phyloP scores from a whole-genome alignment of 306 rosid species.

The Begonia masoniana region DNA sequence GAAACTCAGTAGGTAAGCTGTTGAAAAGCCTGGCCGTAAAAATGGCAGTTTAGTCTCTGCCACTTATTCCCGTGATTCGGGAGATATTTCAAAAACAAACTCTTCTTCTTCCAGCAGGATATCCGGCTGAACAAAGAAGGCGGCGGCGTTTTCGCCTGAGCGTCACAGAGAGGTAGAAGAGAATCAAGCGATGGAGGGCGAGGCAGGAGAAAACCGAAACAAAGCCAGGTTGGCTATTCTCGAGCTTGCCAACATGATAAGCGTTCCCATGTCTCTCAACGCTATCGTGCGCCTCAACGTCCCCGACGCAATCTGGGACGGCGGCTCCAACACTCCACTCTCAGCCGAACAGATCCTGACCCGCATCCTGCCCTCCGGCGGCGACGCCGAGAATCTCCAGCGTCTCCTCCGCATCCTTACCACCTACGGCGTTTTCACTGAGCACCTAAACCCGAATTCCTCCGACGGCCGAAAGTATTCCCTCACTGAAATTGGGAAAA shows the following conservation, averaged over 20 bases:
- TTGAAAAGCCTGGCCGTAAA: too few relatives aligned
- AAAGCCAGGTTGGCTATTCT: constrained; percentile 44
- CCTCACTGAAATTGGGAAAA: constrained; percentile 57
- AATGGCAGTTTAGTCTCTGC: too few relatives aligned
- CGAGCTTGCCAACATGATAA: constrained; percentile 89
- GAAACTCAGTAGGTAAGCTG: too few relatives aligned
- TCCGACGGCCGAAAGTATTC: constrained; percentile 44
- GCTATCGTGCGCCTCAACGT: constrained; percentile 86
- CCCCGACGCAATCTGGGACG: constrained; percentile 74
- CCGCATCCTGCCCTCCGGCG: constrained; percentile 32
- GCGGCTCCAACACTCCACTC: constrained; percentile 59
- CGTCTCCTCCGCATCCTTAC: constrained; percentile 76
- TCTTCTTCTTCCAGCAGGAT: too few relatives aligned
- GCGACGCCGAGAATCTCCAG: constrained; percentile 78
- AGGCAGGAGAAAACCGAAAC: constrained; percentile 23
- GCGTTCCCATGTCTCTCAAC: constrained; percentile 87
- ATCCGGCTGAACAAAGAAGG: too few relatives aligned
- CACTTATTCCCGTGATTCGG: too few relatives aligned
- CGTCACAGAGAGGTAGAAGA: too few relatives aligned
- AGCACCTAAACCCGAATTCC: constrained; percentile 22
- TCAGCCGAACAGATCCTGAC: constrained; percentile 49
- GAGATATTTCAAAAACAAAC: too few relatives aligned
- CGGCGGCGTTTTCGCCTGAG: too few relatives aligned
- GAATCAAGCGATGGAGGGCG: constrained; percentile 13
- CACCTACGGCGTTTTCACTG: constrained; percentile 59